Evolutionary conservation across 805 yeast species (phyloP), one percentile per base, ranked within the genome.

Genomic region (Pichia cabralensis): DNA sequence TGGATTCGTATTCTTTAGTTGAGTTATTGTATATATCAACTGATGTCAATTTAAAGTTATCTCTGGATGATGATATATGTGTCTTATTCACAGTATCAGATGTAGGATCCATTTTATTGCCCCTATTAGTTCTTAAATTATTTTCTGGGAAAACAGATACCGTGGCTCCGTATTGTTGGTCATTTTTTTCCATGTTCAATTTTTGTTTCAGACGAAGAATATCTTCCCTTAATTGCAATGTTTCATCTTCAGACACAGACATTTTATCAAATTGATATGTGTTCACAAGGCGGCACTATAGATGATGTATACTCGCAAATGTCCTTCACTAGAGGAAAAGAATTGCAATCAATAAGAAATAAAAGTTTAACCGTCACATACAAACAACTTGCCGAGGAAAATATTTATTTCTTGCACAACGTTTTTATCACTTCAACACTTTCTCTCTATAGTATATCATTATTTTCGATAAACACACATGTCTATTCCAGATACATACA

Each of bases 401-500:
- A n/a, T n/a, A n/a, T n/a, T n/a, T n/a, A n/a, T n/a, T n/a, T n/a
- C n/a, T n/a, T n/a, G n/a, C n/a, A n/a, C n/a, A n/a, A n/a, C n/a
- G n/a, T n/a, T n/a, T n/a, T n/a, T n/a, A n/a, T n/a, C n/a, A n/a
- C n/a, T n/a, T n/a, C n/a, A n/a, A n/a, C n/a, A n/a, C n/a, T n/a
- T n/a, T n/a, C n/a, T n/a, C n/a, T n/a, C n/a, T n/a, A n/a, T n/a
- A n/a, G n/a, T n/a, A n/a, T n/a, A n/a, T n/a, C n/a, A n/a, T n/a
- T n/a, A n/a, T n/a, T n/a, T n/a, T n/a, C n/a, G n/a, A 5, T 14
- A 29, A 29, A 16, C 11, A 16, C 12, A 22, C 18, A 26, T 35
- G 33, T 7, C 25, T 4, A 39, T 69, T 39, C 80, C 80, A 6
- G 49, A 48, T 5, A 62, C 65, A 5, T 82, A 79, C 53, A 64